A percentile compares a stretch with the other conserved stretches of the same genome.
phyloP scores from a whole-genome alignment of 768 basidiomycete species.

The Leccinum ochraceum region DNA sequence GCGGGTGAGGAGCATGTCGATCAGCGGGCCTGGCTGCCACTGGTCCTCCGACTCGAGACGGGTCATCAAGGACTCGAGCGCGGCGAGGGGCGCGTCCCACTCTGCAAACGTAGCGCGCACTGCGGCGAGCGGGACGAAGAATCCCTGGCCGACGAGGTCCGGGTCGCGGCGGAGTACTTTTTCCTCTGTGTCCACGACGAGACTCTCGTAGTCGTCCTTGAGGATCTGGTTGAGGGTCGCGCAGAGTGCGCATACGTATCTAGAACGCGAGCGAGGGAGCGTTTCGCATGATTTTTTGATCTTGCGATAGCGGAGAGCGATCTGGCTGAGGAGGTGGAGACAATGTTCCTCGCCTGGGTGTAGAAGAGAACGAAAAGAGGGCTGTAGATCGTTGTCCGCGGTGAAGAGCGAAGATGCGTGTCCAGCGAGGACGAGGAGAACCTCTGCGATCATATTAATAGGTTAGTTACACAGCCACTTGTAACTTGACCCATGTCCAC shows the following conservation, averaged over 20 bases:
- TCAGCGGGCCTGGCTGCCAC: conserved; percentile 73
- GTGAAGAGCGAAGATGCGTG: conserved; percentile 86
- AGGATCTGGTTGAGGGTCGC: conserved; percentile 73
- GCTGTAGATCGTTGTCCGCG: conserved; percentile 54
- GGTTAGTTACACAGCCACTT: background rate
- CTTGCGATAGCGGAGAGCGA: conserved; percentile 74
- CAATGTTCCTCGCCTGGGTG: conserved; percentile 90
- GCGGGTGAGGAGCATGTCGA: conserved; percentile 73
- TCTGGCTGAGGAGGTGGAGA: conserved; percentile 73
- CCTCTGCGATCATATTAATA: conserved; percentile 67
- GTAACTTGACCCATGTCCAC: conserved; percentile 16
- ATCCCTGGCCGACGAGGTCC: conserved; percentile 72
- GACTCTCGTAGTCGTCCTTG: conserved; percentile 74
- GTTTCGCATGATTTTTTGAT: conserved; percentile 58
- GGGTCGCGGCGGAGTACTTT: conserved; percentile 76
- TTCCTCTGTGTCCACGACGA: conserved; percentile 79
- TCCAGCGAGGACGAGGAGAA: conserved; percentile 83
- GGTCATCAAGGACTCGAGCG: conserved; percentile 64
- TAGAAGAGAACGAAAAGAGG: conserved; percentile 67
- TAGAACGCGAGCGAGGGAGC: conserved; percentile 60
- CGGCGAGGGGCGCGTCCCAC: conserved; percentile 88
- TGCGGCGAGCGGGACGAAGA: conserved; percentile 85
- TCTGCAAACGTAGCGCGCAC: conserved; percentile 80
- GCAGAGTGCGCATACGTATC: conserved; percentile 79
- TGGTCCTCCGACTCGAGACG: conserved; percentile 53